Evolutionary conservation across 2,329 filamentous ascomycete genomes (phyloP), one percentile per base, ranked within the genome.

Genomic region (Knoxdaviesia capensis): DNA sequence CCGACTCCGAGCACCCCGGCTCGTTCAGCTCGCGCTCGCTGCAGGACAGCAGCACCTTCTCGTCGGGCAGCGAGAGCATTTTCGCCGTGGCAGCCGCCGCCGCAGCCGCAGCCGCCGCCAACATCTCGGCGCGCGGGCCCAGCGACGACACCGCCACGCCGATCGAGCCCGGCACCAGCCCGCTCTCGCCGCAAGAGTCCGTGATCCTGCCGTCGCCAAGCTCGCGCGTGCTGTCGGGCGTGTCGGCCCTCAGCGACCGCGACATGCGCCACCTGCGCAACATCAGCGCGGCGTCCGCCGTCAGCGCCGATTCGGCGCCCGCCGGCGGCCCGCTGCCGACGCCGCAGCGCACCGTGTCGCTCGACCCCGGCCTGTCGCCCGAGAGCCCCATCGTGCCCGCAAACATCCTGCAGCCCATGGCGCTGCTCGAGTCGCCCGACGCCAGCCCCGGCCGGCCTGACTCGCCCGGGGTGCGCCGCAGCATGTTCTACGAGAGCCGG

Each of bases 171-270:
- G 20, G 20, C 20, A 20, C 20, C 20, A 20, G 20, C 20, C 20
- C 20, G 20, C 20, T 20, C 20, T 20, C 20, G 20, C 20, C 20
- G 20, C 20, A 20, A 20, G 20, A 20, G 20, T 20, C 20, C 20
- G 20, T 20, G 20, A 20, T 20, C 20, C 20, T 20, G 20, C 20
- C 20, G 20, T 20, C 20, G 20, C 20, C 44, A 11, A 48, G 50
- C 30, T 42, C 47, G 30, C 50, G 51, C 38, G 50, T 58, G 30
- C 52, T 54, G 34, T 64, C 61, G n/a, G 59, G 56, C 41, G 50
- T 65, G 10, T 65, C 61, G 10, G 55, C 55, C 31, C 46, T 65
- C 31, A 64, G 58, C 48, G 60, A 63, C 34, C 53, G 56, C 7
- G 59, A 64, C 28, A 48, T 54, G 8, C 45, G 54, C 7, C 63